phyloP scores from a whole-genome alignment of 805 yeast genomes.

The Saccharomycopsis sp. region DNA sequence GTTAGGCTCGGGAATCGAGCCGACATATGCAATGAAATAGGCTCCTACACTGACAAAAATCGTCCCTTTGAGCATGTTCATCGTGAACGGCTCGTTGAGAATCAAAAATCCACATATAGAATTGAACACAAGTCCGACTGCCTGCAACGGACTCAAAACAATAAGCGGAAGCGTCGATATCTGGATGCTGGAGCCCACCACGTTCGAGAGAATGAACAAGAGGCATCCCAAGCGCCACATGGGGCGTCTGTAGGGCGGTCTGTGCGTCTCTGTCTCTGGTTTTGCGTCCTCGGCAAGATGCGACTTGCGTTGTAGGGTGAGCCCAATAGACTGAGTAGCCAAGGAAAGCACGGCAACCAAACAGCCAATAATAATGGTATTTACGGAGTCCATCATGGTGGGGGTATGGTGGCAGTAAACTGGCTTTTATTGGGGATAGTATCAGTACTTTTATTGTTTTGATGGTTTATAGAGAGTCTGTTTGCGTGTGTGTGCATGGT shows the following conservation, averaged over 20 bases:
- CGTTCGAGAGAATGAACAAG: slow-evolving; percentile 64
- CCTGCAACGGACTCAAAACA: slow-evolving; percentile 74
- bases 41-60: slow-evolving; percentile 67
- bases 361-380: slow-evolving; percentile 41
- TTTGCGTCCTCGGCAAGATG: slow-evolving; percentile 43
- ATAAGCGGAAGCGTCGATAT: slow-evolving; percentile 78
- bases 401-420: neutral
- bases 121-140: slow-evolving; percentile 83
- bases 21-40: slow-evolving; percentile 66
- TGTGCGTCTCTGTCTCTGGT: slow-evolving; percentile 21
- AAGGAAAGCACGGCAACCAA: slow-evolving; percentile 67
- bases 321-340: slow-evolving; percentile 73
- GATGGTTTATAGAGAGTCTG: neutral
- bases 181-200: slow-evolving; percentile 78
- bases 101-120: slow-evolving; percentile 63
- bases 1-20: slow-evolving; percentile 49
- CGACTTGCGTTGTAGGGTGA: slow-evolving; percentile 75
- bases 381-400: slow-evolving; percentile 1
- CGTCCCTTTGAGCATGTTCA: slow-evolving; percentile 55
- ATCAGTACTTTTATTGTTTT: no score
- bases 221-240: slow-evolving; percentile 73
- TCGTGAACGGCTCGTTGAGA: slow-evolving; percentile 62
- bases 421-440: no score
- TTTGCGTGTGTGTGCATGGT: no score
- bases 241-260: slow-evolving; percentile 33